phyloP scores from a whole-genome alignment of 2,329 filamentous ascomycete species.

The Capronia epimyces region DNA sequence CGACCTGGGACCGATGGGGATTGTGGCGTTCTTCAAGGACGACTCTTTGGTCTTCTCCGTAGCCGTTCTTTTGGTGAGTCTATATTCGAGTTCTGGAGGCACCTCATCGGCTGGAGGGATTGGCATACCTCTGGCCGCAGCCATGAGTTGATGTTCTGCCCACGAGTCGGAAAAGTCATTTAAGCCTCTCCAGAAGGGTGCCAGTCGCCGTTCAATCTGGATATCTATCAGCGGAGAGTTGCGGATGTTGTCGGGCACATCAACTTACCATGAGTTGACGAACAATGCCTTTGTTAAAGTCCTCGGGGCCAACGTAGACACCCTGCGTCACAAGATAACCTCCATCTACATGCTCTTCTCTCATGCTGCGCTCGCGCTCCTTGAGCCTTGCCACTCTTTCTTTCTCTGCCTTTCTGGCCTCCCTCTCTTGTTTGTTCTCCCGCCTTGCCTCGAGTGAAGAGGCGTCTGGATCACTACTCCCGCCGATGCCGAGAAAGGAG shows the following conservation, averaged over 20 bases:
- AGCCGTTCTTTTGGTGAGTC: slow-evolving; percentile 47
- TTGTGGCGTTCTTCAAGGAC: slow-evolving; percentile 65
- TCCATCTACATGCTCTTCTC: slow-evolving; percentile 87
- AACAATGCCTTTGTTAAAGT: slow-evolving; percentile 84
- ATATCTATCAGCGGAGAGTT: neutral
- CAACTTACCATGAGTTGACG: slow-evolving; percentile 76
- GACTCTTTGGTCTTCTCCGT: slow-evolving; percentile 49
- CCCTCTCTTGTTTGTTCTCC: slow-evolving; percentile 86
- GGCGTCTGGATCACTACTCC: slow-evolving; percentile 47
- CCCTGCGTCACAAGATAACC: slow-evolving; percentile 92
- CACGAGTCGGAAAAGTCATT: slow-evolving; percentile 83
- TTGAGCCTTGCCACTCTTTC: slow-evolving; percentile 70
- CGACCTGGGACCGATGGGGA: slow-evolving; percentile 72
- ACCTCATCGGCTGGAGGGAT: slow-evolving; percentile 80
- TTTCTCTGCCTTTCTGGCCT: slow-evolving; percentile 76
- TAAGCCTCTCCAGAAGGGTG: slow-evolving; percentile 91
- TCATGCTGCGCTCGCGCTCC: slow-evolving; percentile 84
- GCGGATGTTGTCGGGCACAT: neutral
- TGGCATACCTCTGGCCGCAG: slow-evolving; percentile 75
- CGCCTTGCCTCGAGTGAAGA: slow-evolving; percentile 56
- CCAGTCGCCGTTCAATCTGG: slow-evolving; percentile 88
- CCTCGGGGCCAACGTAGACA: slow-evolving; percentile 84
- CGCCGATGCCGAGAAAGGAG: slow-evolving; percentile 53
- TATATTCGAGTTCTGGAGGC: slow-evolving; percentile 59
- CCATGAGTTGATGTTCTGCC: slow-evolving; percentile 93